phyloP scores from a whole-genome alignment of 345 rosid genomes.

The Ailanthus altissimus region DNA sequence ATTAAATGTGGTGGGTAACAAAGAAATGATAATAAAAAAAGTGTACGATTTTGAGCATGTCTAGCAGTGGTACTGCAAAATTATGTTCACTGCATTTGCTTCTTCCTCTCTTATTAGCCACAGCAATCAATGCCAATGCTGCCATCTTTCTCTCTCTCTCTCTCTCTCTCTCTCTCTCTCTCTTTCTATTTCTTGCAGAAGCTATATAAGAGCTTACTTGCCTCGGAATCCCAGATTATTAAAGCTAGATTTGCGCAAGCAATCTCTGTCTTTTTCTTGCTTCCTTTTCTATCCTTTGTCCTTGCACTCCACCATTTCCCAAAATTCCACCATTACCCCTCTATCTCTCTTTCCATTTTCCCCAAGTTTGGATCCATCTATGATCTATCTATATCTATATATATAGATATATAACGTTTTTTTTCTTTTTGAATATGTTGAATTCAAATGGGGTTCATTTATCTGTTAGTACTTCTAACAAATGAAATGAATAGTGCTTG shows the following conservation, averaged over 20 bases:
- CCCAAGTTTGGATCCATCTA: slow-evolving; percentile 14
- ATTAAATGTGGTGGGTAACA: neutral
- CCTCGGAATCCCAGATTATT: slow-evolving; percentile 24
- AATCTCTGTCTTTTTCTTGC: slow-evolving; percentile 29
- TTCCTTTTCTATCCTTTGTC: too few species aligned
- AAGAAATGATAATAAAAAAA: too few species aligned
- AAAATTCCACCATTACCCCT: slow-evolving; percentile 13
- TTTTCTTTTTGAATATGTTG: neutral
- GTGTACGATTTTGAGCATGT: slow-evolving; percentile 15
- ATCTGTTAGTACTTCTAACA: neutral
- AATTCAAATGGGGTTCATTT: neutral
- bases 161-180: neutral
- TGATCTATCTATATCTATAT: neutral
- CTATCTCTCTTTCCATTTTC: neutral
- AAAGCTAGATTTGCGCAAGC: slow-evolving; percentile 44
- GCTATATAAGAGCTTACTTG: slow-evolving; percentile 11
- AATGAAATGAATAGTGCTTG: neutral
- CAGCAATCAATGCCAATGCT: slow-evolving; percentile 6
- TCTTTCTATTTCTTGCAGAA: neutral
- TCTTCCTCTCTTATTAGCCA: neutral
- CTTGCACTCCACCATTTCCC: slow-evolving; percentile 7
- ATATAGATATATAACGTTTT: too few species aligned
- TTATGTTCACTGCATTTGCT: neutral
- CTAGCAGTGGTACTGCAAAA: neutral
- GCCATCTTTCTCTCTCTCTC: neutral